Conservation (phyloP, 352 stramenopile genomes). For the Phytophthora lateralis region DNA sequence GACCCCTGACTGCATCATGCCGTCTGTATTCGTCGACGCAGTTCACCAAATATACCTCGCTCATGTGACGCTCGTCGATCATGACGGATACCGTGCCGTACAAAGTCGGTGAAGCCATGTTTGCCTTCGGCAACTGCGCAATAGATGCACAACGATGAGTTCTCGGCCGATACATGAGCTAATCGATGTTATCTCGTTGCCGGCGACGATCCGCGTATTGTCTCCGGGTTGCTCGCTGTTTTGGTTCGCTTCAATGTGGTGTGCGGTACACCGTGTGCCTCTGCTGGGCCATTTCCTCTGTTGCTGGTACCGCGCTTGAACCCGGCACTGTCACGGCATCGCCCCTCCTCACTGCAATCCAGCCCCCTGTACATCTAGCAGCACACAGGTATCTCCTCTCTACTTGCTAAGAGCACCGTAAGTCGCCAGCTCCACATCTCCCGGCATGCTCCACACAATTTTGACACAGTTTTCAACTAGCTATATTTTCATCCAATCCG, state of each 20-base stretch:
- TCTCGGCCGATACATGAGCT: too few relatives aligned
- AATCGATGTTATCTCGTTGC: too few relatives aligned
- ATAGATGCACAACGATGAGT: not conserved
- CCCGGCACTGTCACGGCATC: not conserved
- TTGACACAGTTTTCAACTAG: conserved; percentile 7
- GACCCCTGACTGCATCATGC: conserved; percentile 31
- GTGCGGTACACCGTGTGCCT: too few relatives aligned
- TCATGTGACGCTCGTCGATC: too few relatives aligned
- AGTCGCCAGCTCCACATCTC: not conserved
- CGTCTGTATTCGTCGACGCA: conserved; percentile 21
- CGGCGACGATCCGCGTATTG: too few relatives aligned
- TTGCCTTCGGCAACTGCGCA: not conserved
- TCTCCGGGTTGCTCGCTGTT: too few relatives aligned
- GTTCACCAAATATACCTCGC: conserved; percentile 31
- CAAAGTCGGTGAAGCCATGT: conserved; percentile 8
- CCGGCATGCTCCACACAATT: conserved; percentile 1
- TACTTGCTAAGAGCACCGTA: too few relatives aligned
- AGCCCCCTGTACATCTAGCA: too few relatives aligned
- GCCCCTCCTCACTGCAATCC: not conserved
- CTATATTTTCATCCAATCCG: not conserved
- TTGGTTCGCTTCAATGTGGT: not conserved
- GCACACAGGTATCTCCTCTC: too few relatives aligned
- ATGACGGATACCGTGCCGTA: conserved; percentile 15
- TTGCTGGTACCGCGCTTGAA: conserved; percentile 1
- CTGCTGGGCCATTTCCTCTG: not conserved